Evolutionary conservation across 2,329 filamentous ascomycete genomes (phyloP), one percentile per base, ranked within the genome.

Genomic region (Fusarium nygamai): DNA sequence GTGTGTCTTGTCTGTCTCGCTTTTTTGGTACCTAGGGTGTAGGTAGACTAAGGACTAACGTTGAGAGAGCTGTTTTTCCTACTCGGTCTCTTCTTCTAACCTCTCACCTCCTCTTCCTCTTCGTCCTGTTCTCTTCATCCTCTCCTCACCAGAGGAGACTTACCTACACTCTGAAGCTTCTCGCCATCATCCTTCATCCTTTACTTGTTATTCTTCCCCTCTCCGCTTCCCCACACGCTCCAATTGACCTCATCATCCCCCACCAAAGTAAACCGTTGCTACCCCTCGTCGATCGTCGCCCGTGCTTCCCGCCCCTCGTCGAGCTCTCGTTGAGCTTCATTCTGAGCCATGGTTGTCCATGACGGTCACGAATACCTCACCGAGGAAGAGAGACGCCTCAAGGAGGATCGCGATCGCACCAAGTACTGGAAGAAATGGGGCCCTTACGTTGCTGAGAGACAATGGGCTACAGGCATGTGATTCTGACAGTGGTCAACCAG

Each of bases 401-500:
- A 93, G 81, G 91, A 98, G 81, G 96, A 98, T 84, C 90, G 92
- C 68, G 90, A 96, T 74, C 92, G 92, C 73, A 89, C 85, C 75
- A 96, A 94, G 83, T 98, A 98, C 86, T 98, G 96, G 96, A 98
- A 98, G 90, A 94, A 93, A 91, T 98, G 95, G 95, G 96, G 96
- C 63, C 92, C 95, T 31, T 98, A 98, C 81, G 92, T 97, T 78
- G 91, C 95, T 63, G 96, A 98, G 86, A 89, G 95, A 81, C 95
- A 98, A 86, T 98, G 96, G 96, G 95, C 95, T 66, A 98, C 95
- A 76, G 95, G 94, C 93, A 85, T 81, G 89, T 79, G 65, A 69
- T 63, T 50, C 33, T 41, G 19, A 46, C 44, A 48, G 31, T 46
- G 47, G 36, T 57, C 69, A 67, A 60, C 41, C 54, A 38, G 31